These are phyloP conservation scores for Botryotinia globosa DNA, from an alignment of 2,329 filamentous ascomycete genomes.

Conservation along the genomic window DNA sequence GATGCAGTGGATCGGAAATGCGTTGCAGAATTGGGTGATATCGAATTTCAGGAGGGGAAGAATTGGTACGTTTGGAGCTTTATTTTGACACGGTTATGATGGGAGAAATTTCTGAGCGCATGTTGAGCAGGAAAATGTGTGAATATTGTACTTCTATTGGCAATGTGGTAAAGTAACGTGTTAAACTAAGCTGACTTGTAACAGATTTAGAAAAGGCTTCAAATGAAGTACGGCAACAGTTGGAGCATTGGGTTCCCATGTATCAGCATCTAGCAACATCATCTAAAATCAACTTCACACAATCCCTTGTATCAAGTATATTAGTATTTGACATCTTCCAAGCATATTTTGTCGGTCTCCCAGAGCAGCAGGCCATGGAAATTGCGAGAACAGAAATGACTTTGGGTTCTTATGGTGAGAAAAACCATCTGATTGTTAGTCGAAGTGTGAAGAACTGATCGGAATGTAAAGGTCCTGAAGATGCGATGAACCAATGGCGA, in stretches of 20 bases:
- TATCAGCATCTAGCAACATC: slow-evolving; percentile 53
- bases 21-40: slow-evolving; percentile 72
- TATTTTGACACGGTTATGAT: not conserved
- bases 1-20: slow-evolving; percentile 61
- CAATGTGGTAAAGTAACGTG: not conserved
- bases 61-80: slow-evolving; percentile 41
- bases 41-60: slow-evolving; percentile 64
- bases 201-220: slow-evolving; percentile 47
- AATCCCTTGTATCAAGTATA: slow-evolving; percentile 58
- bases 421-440: not conserved
- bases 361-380: slow-evolving; percentile 50
- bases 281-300: slow-evolving; percentile 60
- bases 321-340: slow-evolving; percentile 61
- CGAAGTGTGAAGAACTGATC: slow-evolving; percentile 1
- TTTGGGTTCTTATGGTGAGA: slow-evolving; percentile 31
- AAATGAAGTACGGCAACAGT: slow-evolving; percentile 44
- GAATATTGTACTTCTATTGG: not conserved
- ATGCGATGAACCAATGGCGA: slow-evolving; percentile 64
- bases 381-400: slow-evolving; percentile 41
- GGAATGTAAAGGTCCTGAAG: slow-evolving; percentile 43
- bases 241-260: slow-evolving; percentile 53
- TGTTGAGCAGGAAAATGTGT: not conserved
- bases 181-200: not conserved
- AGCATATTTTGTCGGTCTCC: slow-evolving; percentile 61
- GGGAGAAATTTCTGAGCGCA: not conserved